These are phyloP conservation scores for Kuraishia piskuri DNA, from an alignment of 805 yeast species.

Conservation along the genomic window DNA sequence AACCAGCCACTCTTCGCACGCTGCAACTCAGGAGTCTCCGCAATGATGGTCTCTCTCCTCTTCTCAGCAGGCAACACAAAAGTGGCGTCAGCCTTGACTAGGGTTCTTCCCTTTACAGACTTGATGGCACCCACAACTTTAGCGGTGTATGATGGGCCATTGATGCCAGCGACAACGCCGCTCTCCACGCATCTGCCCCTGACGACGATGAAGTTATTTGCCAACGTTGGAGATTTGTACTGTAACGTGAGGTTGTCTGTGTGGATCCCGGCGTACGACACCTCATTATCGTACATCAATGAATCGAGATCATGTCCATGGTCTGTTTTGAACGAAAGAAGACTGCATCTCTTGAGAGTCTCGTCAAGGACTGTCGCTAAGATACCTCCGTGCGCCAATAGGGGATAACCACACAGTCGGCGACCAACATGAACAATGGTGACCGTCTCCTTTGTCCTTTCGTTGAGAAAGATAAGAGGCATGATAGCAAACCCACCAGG, in stretches of 20 bases:
- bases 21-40: neutral
- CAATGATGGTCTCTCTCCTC: constrained; percentile 1
- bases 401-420: constrained; percentile 78
- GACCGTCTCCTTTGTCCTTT: constrained; percentile 46
- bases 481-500: constrained; percentile 78
- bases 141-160: constrained; percentile 24
- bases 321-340: constrained; percentile 24
- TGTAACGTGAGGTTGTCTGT: constrained; percentile 39
- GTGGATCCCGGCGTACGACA: constrained; percentile 31
- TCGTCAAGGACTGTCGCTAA: constrained; percentile 77
- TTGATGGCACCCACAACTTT: constrained; percentile 45
- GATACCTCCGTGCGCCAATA: constrained; percentile 83
- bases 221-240: constrained; percentile 68
- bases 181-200: constrained; percentile 31
- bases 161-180: constrained; percentile 5
- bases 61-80: constrained; percentile 18
- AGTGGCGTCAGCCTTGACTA: constrained; percentile 51
- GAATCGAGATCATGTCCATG: constrained; percentile 17
- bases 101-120: constrained; percentile 38
- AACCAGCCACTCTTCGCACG: constrained; percentile 4
- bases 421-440: constrained; percentile 73
- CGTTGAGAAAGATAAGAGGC: constrained; percentile 60
- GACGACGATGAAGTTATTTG: constrained; percentile 67
- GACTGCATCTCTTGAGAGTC: constrained; percentile 48
- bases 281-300: constrained; percentile 12